phyloP scores from a whole-genome alignment of 1,284 basidiomycete genomes.

The Vanrija sp. region DNA sequence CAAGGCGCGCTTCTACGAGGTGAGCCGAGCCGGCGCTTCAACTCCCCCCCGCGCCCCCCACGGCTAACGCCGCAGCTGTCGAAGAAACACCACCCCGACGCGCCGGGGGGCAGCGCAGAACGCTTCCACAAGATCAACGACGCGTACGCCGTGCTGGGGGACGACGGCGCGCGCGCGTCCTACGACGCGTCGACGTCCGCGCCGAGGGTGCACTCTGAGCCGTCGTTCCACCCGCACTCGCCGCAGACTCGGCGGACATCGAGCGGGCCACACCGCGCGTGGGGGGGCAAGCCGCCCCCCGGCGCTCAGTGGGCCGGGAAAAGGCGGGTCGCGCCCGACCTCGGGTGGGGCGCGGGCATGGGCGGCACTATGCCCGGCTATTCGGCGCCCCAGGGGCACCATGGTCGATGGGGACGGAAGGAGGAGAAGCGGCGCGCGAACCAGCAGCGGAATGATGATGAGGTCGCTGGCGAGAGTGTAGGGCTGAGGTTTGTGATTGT shows the following conservation, averaged over 20 bases:
- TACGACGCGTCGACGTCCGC: constrained; percentile 4
- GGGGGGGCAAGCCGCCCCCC: constrained; percentile 1
- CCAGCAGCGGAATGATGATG: constrained; percentile 17
- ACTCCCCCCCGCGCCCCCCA: not conserved
- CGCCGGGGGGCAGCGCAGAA: constrained; percentile 35
- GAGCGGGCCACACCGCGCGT: constrained; percentile 4
- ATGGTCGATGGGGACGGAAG: constrained; percentile 4
- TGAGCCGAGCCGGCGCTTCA: constrained; percentile 20
- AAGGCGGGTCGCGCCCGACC: constrained; percentile 1
- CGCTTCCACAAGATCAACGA: constrained; percentile 47
- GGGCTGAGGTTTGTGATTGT: constrained; percentile 31
- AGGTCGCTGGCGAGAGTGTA: constrained; percentile 23
- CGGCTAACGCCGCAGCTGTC: constrained; percentile 35
- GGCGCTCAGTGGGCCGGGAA: constrained; percentile 4
- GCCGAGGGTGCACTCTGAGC: not conserved
- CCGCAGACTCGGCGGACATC: constrained; percentile 5
- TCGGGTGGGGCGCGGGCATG: constrained; percentile 15
- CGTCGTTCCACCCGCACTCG: constrained; percentile 9
- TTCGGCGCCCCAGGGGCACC: not conserved
- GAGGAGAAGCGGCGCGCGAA: not conserved
- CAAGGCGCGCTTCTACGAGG: constrained; percentile 51
- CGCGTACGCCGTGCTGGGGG: constrained; percentile 44
- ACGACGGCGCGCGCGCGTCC: constrained; percentile 35
- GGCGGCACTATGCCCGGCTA: constrained; percentile 3
- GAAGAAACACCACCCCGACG: constrained; percentile 50